Percentiles rank a stretch among this genome's conserved stretches.
These are phyloP conservation scores for Xylariaceae sp. DNA, from an alignment of 2,329 filamentous ascomycete genomes.

Conservation along the genomic window DNA sequence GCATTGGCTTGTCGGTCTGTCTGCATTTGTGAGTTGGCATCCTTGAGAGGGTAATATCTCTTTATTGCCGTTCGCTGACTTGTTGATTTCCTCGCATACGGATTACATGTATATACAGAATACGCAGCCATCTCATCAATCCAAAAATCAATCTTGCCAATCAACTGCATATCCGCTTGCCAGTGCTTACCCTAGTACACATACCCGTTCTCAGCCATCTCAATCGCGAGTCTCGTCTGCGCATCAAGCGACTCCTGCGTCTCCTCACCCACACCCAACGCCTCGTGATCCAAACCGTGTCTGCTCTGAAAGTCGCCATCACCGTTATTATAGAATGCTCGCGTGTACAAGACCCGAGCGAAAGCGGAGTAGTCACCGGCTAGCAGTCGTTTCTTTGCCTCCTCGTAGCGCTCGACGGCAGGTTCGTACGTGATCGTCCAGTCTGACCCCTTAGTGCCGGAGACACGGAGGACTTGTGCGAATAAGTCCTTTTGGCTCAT, in stretches of 20 bases:
- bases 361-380: conserved; percentile 42
- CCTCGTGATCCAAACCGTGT: conserved; percentile 43
- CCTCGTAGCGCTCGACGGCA: conserved; percentile 42
- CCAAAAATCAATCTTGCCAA: neutral
- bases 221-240: conserved; percentile 45
- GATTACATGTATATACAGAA: neutral
- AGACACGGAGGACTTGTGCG: conserved; percentile 53
- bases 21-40: no score
- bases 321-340: conserved; percentile 46
- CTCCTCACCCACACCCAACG: conserved; percentile 46
- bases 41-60: no score
- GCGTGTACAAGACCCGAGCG: conserved; percentile 48
- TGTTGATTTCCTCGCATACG: no score
- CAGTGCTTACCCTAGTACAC: conserved; percentile 9
- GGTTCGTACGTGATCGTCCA: conserved; percentile 53
- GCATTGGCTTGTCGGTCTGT: no score
- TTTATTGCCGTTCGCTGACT: no score
- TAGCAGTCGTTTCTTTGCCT: conserved; percentile 42
- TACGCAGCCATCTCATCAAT: neutral
- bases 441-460: conserved; percentile 51
- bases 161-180: neutral
- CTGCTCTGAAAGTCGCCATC: conserved; percentile 39
- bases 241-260: conserved; percentile 52
- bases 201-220: conserved; percentile 27
- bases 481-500: conserved; percentile 62